Evolutionary conservation across 2,329 filamentous ascomycete species (phyloP), one percentile per base, ranked within the genome.

Genomic region (Dothiorella sarmentorum): DNA sequence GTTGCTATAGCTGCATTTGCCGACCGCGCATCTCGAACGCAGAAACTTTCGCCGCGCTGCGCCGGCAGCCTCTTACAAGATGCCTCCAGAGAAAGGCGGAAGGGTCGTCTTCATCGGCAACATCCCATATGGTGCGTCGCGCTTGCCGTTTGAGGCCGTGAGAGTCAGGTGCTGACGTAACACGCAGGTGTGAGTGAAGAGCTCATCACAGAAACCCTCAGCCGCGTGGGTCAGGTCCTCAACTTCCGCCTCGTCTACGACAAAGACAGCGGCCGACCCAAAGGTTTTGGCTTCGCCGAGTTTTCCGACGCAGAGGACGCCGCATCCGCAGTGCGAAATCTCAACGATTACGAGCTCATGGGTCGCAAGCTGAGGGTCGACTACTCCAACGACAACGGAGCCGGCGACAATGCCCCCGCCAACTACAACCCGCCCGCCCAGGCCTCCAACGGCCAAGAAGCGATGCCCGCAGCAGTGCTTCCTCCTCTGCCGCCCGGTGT

Each of bases 221-320:
- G 87, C 71, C 88, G 89, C 63, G 91, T 90, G 56, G 94, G 94
- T 60, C 90, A 92, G 64, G 93, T 97, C 1, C 81, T 95, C 60
- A 93, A 89, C 71, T 97, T 97, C 73, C 86, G 93, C 55, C 82
- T 97, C 49, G 93, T 97, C 63, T 95, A 96, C 75, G 95, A 97
- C 77, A 89, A 91, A 56, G 93, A 97, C 69, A 97, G 92, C 2
- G 92, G 93, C 40, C 86, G 91, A 59, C 92, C 94, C 0, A 97
- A 97, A 74, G 94, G 94, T 17, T 99, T 96, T 72, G 94, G 94
- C 33, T 99, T 97, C 68, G 90, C 92, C 68, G 93, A 97, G 72
- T 99, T 96, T 70, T 89, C 91, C 58, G 94, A 97, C 70, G 86
- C 90, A 61, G 93, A 96, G 83, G 82, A 91, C 24, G 94, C 94